phyloP scores from a whole-genome alignment of 2,329 filamentous ascomycete species.

The Talaromyces sp. region DNA sequence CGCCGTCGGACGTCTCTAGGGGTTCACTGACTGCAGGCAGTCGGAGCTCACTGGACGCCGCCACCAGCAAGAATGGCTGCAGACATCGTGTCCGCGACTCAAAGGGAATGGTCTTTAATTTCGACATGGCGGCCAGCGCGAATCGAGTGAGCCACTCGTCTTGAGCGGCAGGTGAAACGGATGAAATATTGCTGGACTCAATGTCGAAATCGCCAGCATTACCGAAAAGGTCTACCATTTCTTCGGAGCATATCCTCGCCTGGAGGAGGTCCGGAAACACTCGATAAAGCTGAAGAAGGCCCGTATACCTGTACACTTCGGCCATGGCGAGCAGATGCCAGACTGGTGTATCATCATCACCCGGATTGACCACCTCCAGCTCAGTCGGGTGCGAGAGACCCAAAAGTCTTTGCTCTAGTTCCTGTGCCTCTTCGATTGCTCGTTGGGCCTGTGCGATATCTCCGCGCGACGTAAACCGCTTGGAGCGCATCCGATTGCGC shows the following conservation, averaged over 20 bases:
- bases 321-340: constrained; percentile 50
- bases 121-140: constrained; percentile 46
- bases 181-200: constrained; percentile 1
- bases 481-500: constrained; percentile 27
- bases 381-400: constrained; percentile 42
- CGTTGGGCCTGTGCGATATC: constrained; percentile 27
- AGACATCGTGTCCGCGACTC: constrained; percentile 51
- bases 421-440: constrained; percentile 30
- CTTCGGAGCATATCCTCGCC: constrained; percentile 31
- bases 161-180: constrained; percentile 16
- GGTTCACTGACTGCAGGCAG: constrained; percentile 31
- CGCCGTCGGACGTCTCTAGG: not conserved
- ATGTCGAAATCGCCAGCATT: constrained; percentile 16
- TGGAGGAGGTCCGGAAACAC: constrained; percentile 48
- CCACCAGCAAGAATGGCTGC: constrained; percentile 49
- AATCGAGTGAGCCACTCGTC: constrained; percentile 46
- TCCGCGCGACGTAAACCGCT: constrained; percentile 32
- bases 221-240: not conserved
- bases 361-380: constrained; percentile 46
- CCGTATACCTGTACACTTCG: constrained; percentile 49
- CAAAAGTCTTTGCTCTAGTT: constrained; percentile 46
- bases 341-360: constrained; percentile 49
- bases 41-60: constrained; percentile 47
- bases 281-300: constrained; percentile 51
- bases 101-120: constrained; percentile 45